phyloP scores from a whole-genome alignment of 805 yeast genomes.

The Nakazawaea ernobii region DNA sequence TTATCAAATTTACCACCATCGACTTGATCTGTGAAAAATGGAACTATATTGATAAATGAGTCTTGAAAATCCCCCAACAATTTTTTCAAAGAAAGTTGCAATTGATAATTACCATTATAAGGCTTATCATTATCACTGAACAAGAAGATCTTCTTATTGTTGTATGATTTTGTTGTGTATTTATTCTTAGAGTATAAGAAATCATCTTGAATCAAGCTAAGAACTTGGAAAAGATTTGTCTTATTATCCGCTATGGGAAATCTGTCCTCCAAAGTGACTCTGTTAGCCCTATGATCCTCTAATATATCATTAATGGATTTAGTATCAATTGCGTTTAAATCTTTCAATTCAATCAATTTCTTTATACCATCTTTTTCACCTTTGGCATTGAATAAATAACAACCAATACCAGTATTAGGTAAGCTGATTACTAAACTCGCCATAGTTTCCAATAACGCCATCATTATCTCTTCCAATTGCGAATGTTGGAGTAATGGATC shows the following conservation, averaged over 20 bases:
- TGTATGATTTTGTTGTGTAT: constrained; percentile 35
- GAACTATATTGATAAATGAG: constrained; percentile 47
- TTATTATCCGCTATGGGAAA: constrained; percentile 22
- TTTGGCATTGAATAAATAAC: constrained; percentile 51
- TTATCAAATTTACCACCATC: constrained; percentile 33
- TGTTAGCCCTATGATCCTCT: constrained; percentile 30
- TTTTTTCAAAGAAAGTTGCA: constrained; percentile 45
- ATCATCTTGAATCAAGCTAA: constrained; percentile 50
- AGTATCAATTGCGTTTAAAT: constrained; percentile 52
- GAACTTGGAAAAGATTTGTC: constrained; percentile 31
- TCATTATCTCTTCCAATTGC: constrained; percentile 47
- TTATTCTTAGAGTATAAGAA: constrained; percentile 31
- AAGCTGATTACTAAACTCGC: constrained; percentile 57
- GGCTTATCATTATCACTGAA: constrained; percentile 78
- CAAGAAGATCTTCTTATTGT: constrained; percentile 56
- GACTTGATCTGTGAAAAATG: constrained; percentile 47
- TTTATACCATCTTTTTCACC: constrained; percentile 38
- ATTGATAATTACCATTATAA: constrained; percentile 31
- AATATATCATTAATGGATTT: constrained; percentile 46
- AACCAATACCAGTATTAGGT: constrained; percentile 72
- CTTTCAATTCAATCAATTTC: constrained; percentile 45
- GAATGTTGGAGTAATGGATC: constrained; percentile 27
- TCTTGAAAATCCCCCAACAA: constrained; percentile 57
- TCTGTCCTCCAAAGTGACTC: constrained; percentile 17
- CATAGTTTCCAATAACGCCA: constrained; percentile 55